Evolutionary conservation across 257 asterid species (phyloP), one percentile per base, ranked within the genome.

Genomic region (Petunia axillaris): DNA sequence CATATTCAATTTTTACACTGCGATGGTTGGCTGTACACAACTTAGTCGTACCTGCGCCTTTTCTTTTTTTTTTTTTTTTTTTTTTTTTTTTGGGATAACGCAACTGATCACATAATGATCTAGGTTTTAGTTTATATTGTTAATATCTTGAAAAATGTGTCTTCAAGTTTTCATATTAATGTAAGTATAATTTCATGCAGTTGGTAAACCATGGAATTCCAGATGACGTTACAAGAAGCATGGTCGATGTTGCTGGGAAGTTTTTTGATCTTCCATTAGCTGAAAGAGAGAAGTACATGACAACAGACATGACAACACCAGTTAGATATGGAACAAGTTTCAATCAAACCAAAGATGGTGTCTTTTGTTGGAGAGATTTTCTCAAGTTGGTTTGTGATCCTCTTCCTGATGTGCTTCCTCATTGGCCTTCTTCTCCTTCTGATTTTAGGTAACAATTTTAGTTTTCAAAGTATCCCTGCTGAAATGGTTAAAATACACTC

Each of bases 271-370:
- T 89, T 74, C 95, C 98, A 1, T 67, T 87, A 0, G 50, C 85
- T 4, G 97, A 93, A 46, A 91, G 97, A 55, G 97, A 92, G 89
- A 95, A 91, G 78, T 92, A 91, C 68, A 95, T 95, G 99, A 84
- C 94, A 5, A 59, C 89, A 0, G 97, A 95, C 46, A 80, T 87
- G 83, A 83, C 58, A 41, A 81, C 92, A 2, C 88, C 94, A 0
- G 97, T 93, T 0, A 87, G 99, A 8, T 95, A 89, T 70, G 99
- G 99, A 39, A 95, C 99, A 2, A 95, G 99, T 84, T 95, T 91
- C 84, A 95, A 95, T 79, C 98, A 95, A 86, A 88, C 83, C 8
- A 89, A 83, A 38, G 99, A 95, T 41, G 93, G 91, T 14, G 97
- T 93, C 1, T 93, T 89, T 80, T 88, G 94, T 75, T 95, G 99